A percentile compares a stretch with the other conserved stretches of the same genome.
Evolutionary conservation across 208 protist genomes (phyloP).

Genomic region (Trypanosoma caninum): DNA sequence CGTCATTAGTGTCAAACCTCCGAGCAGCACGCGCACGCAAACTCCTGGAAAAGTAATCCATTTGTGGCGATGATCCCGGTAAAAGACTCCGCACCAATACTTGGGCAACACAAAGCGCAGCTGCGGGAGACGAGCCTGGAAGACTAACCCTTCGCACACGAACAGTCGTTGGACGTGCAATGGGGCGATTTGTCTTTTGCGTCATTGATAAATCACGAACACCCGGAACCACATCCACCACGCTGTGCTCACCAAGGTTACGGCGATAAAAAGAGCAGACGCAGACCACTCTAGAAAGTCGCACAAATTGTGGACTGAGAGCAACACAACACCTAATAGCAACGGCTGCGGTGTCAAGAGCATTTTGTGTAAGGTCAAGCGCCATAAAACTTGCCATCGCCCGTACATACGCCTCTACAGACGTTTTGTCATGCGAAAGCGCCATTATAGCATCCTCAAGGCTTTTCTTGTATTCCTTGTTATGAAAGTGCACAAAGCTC

Average conservation of each 20-base stretch:
- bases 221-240: constrained; percentile 12
- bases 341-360: neutral
- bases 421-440: constrained; percentile 11
- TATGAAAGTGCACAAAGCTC: constrained; percentile 19
- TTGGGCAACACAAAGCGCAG: neutral
- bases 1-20: neutral
- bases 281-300: constrained; percentile 5
- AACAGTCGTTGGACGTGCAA: neutral
- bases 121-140: neutral
- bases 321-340: constrained; percentile 6
- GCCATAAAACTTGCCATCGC: constrained; percentile 18
- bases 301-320: constrained; percentile 23
- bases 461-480: constrained; percentile 11
- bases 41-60: constrained; percentile 19
- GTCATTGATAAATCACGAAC: neutral
- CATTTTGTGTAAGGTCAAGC: constrained; percentile 15
- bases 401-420: constrained; percentile 21
- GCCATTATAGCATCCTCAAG: constrained; percentile 20
- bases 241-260: constrained; percentile 1
- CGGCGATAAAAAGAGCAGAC: constrained; percentile 1
- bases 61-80: constrained; percentile 11
- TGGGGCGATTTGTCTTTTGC: neutral
- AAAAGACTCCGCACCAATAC: neutral
- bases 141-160: constrained; percentile 7
- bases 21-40: constrained; percentile 5